These are phyloP conservation scores for Pythium rhizo-oryzae DNA, from an alignment of 352 stramenopile genomes.

Conservation along the genomic window DNA sequence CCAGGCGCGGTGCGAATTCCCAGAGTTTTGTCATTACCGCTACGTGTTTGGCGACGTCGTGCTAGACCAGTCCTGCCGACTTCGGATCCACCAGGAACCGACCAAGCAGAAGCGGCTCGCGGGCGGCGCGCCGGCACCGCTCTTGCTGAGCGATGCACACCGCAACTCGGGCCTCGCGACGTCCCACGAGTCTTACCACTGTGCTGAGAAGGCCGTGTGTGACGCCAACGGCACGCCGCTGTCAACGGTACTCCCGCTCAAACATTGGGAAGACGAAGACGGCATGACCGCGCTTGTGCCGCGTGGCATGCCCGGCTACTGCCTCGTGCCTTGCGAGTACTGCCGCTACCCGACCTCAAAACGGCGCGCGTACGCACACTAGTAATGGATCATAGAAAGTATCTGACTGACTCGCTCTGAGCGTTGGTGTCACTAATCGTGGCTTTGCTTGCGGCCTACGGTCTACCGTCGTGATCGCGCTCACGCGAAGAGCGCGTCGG, in stretches of 20 bases:
- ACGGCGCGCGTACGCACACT: constrained; percentile 16
- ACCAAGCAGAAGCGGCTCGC: neutral
- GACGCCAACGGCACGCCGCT: constrained; percentile 18
- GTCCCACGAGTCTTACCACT: constrained; percentile 5
- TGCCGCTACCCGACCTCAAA: constrained; percentile 19
- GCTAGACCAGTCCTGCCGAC: constrained; percentile 79
- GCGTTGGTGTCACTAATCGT: neutral
- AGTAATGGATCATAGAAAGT: constrained; percentile 1
- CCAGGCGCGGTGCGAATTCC: constrained; percentile 68
- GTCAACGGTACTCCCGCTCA: constrained; percentile 5
- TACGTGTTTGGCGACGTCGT: constrained; percentile 83
- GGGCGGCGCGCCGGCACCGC: neutral
- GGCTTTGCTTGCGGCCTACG: no score
- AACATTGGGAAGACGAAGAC: constrained; percentile 17
- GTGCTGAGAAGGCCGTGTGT: constrained; percentile 1
- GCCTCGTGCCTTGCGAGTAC: constrained; percentile 25
- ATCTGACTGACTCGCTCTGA: neutral
- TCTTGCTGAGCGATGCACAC: constrained; percentile 13
- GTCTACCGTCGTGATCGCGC: no score
- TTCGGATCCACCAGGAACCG: constrained; percentile 31
- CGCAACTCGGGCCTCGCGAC: constrained; percentile 20
- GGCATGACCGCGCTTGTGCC: constrained; percentile 9
- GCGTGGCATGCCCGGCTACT: constrained; percentile 15
- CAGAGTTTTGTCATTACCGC: constrained; percentile 79
- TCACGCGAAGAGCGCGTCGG: constrained; percentile 69